Evolutionary conservation across 768 basidiomycete species (phyloP).

Genomic region (Russula vinacea): DNA sequence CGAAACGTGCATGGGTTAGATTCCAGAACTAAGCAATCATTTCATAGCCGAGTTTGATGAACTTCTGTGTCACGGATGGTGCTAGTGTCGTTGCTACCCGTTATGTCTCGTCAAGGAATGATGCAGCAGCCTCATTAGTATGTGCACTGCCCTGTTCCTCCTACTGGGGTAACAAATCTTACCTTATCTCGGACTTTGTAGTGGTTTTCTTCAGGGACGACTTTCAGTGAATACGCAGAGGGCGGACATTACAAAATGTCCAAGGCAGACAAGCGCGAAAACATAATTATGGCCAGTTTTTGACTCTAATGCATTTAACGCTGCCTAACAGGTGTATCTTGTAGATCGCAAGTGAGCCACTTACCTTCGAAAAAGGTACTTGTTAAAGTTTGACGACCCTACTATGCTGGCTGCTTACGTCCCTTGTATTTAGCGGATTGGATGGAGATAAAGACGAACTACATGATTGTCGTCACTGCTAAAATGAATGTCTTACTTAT

Average conservation of each 20-base stretch:
- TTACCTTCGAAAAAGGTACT: slow-evolving; percentile 92
- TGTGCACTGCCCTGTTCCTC: background rate
- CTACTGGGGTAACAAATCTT: background rate
- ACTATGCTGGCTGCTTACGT: slow-evolving; percentile 8
- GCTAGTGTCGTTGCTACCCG: slow-evolving; percentile 90
- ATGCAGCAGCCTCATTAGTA: slow-evolving; percentile 68
- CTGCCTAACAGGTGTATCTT: background rate
- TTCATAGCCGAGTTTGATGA: slow-evolving; percentile 78
- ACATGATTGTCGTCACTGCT: slow-evolving; percentile 91
- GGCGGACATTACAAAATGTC: slow-evolving; percentile 94
- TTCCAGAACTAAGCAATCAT: slow-evolving; percentile 16
- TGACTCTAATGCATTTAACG: slow-evolving; percentile 19
- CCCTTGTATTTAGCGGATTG: slow-evolving; percentile 66
- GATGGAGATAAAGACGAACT: slow-evolving; percentile 98
- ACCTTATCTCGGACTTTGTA: slow-evolving; percentile 34
- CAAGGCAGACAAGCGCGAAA: slow-evolving; percentile 92
- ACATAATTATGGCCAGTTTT: slow-evolving; percentile 78
- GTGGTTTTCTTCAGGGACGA: slow-evolving; percentile 96
- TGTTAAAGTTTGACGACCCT: background rate
- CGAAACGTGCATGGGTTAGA: background rate
- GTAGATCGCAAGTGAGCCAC: slow-evolving; percentile 84
- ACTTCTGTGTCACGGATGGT: slow-evolving; percentile 96
- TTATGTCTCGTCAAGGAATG: slow-evolving; percentile 87
- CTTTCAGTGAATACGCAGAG: slow-evolving; percentile 84
- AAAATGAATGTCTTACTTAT: slow-evolving; percentile 95